phyloP scores from a whole-genome alignment of 2,329 filamentous ascomycete species.

The Akanthomyces uredinophilus region DNA sequence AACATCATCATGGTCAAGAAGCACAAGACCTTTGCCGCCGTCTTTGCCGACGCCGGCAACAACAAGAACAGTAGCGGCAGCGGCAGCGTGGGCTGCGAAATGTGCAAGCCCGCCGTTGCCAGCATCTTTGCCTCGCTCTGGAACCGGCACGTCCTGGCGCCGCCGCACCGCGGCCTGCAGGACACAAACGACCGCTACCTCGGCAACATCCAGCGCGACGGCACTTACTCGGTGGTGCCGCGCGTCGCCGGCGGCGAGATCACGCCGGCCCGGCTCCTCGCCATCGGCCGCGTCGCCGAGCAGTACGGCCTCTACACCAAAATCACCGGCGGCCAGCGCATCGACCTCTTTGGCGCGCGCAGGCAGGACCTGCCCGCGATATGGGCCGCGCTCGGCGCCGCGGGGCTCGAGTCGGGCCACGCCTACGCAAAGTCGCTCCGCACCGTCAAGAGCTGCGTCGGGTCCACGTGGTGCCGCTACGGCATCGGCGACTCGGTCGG shows the following conservation, averaged over 20 bases:
- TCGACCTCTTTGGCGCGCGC: constrained; percentile 87
- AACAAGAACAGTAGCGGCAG: constrained; percentile 38
- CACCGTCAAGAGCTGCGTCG: constrained; percentile 89
- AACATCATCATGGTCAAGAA: constrained; percentile 81
- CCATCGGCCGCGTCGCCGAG: constrained; percentile 78
- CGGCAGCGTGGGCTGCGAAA: constrained; percentile 66
- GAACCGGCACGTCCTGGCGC: constrained; percentile 77
- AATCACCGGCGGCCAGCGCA: constrained; percentile 86
- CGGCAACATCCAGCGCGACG: constrained; percentile 86
- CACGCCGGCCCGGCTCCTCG: constrained; percentile 77
- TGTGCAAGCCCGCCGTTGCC: constrained; percentile 77
- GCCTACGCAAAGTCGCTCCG: constrained; percentile 85
- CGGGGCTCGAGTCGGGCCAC: constrained; percentile 85
- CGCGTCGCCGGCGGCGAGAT: constrained; percentile 82
- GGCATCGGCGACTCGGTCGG: constrained; percentile 87
- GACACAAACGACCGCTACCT: constrained; percentile 88
- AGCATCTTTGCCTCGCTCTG: constrained; percentile 78
- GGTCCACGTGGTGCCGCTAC: constrained; percentile 85
- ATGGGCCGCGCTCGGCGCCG: constrained; percentile 74
- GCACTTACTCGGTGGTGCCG: constrained; percentile 84
- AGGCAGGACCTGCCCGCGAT: constrained; percentile 82
- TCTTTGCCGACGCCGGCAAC: constrained; percentile 75
- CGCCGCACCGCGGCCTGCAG: constrained; percentile 66
- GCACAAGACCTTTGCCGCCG: constrained; percentile 63
- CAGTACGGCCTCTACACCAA: constrained; percentile 84